Evolutionary conservation across 345 rosid genomes (phyloP).

Genomic region (Trapa incisa): DNA sequence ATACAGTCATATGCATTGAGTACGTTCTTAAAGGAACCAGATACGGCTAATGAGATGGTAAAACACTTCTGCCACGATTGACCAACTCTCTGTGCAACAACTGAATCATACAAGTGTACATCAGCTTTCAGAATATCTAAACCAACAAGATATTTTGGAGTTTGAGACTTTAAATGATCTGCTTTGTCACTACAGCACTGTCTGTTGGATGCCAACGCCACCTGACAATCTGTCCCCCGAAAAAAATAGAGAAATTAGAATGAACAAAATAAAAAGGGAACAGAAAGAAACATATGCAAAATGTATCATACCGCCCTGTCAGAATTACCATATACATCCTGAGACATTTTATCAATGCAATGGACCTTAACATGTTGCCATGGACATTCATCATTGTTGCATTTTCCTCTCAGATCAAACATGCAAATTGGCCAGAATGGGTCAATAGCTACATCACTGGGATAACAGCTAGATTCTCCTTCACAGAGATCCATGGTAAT

Average conservation of each 20-base stretch:
- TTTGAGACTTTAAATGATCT: constrained; percentile 20
- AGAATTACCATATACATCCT: constrained; percentile 23
- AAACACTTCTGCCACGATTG: constrained; percentile 63
- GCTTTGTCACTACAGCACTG: constrained; percentile 16
- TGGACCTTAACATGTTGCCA: constrained; percentile 78
- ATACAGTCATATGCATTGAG: constrained; percentile 31
- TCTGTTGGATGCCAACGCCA: constrained; percentile 19
- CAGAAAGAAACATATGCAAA: neutral
- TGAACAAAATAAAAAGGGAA: constrained; percentile 2
- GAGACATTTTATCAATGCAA: constrained; percentile 22
- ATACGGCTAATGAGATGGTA: constrained; percentile 49
- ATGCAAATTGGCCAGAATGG: constrained; percentile 82
- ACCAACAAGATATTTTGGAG: constrained; percentile 66
- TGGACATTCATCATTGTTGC: constrained; percentile 86
- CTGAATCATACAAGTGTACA: constrained; percentile 31
- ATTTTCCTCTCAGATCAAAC: constrained; percentile 92
- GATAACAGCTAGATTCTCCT: constrained; percentile 35
- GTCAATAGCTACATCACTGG: constrained; percentile 40
- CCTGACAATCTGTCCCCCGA: constrained; percentile 36
- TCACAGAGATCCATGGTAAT: constrained; percentile 13
- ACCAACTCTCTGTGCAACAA: constrained; percentile 37
- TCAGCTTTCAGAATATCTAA: constrained; percentile 60
- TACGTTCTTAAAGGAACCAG: constrained; percentile 40
- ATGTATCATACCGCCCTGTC: constrained; percentile 27
- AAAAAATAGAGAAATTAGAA: constrained; percentile 8